phyloP scores from a whole-genome alignment of 352 stramenopile genomes.

The Pythium volutum region DNA sequence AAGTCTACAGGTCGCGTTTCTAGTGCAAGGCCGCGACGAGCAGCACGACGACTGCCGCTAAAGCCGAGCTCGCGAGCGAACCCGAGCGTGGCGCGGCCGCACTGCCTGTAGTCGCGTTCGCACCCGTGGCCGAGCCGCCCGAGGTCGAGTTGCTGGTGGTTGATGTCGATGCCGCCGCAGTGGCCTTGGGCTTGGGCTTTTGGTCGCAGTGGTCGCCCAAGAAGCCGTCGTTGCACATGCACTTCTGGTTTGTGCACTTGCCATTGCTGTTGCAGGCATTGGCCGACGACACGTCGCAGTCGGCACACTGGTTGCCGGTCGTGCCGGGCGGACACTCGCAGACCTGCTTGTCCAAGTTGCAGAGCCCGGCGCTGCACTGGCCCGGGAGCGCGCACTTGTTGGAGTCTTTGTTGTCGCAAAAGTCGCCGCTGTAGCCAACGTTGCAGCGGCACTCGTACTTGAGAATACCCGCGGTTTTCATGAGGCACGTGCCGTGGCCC shows the following conservation, averaged over 20 bases:
- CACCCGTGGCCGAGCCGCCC: not conserved
- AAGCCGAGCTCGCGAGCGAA: not conserved
- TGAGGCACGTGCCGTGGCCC: conserved; percentile 63
- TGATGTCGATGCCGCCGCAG: not conserved
- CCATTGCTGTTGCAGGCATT: conserved; percentile 65
- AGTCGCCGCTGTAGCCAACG: conserved; percentile 62
- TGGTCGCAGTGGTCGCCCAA: conserved; percentile 71
- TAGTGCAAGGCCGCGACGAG: conserved; percentile 6
- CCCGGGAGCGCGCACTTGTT: conserved; percentile 75
- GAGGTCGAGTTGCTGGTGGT: not conserved
- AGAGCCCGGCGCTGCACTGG: conserved; percentile 62
- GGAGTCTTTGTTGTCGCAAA: conserved; percentile 55
- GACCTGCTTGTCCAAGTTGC: conserved; percentile 62
- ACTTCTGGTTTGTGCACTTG: conserved; percentile 50
- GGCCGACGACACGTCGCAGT: conserved; percentile 55
- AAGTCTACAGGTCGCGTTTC: too few species aligned
- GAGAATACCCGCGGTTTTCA: conserved; percentile 34
- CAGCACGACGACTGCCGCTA: not conserved
- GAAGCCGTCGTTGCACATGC: conserved; percentile 55
- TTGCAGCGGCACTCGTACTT: conserved; percentile 72
- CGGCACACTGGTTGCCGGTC: conserved; percentile 65
- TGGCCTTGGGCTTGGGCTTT: conserved; percentile 36
- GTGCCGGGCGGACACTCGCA: conserved; percentile 63
- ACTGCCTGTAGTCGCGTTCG: conserved; percentile 1
- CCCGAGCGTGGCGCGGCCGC: not conserved